These are phyloP conservation scores for Zymoseptoria ardabiliae DNA, from an alignment of 2,329 filamentous ascomycete genomes.

Conservation along the genomic window DNA sequence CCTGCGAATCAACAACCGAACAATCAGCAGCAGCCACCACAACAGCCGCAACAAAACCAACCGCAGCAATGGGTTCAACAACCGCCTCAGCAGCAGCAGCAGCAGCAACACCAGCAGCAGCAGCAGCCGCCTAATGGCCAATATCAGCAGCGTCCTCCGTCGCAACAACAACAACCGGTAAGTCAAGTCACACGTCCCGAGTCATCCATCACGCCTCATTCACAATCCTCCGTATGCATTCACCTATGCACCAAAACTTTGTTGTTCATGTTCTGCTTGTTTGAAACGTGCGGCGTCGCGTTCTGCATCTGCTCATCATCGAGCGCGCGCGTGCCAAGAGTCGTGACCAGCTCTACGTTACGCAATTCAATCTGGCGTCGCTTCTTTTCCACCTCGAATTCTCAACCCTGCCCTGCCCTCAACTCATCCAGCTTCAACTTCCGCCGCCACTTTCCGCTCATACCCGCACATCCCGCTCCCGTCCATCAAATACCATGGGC, in stretches of 20 bases:
- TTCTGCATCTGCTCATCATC: slow-evolving; percentile 1
- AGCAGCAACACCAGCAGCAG: slow-evolving; percentile 21
- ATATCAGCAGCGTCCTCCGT: slow-evolving; percentile 24
- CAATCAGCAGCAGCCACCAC: slow-evolving; percentile 12
- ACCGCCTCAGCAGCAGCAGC: slow-evolving; percentile 5
- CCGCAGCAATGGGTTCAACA: slow-evolving; percentile 20
- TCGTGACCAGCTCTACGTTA: slow-evolving; percentile 23
- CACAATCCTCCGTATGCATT: neutral
- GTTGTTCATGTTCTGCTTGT: neutral
- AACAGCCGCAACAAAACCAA: slow-evolving; percentile 22
- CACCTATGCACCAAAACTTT: neutral
- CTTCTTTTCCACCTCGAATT: slow-evolving; percentile 14
- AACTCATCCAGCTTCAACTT: slow-evolving; percentile 6
- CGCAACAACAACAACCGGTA: slow-evolving; percentile 22
- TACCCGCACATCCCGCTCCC: slow-evolving; percentile 1
- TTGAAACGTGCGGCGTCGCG: neutral
- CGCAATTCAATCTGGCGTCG: slow-evolving; percentile 14
- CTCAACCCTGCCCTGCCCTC: slow-evolving; percentile 11
- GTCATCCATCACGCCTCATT: neutral
- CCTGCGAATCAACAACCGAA: slow-evolving; percentile 16
- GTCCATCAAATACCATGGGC: slow-evolving; percentile 16
- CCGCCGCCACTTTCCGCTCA: neutral
- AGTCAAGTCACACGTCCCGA: slow-evolving; percentile 20
- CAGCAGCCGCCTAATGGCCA: slow-evolving; percentile 29
- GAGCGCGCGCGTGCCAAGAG: slow-evolving; percentile 17